phyloP scores from a whole-genome alignment of 1,284 basidiomycete species.

The Somion occarium region DNA sequence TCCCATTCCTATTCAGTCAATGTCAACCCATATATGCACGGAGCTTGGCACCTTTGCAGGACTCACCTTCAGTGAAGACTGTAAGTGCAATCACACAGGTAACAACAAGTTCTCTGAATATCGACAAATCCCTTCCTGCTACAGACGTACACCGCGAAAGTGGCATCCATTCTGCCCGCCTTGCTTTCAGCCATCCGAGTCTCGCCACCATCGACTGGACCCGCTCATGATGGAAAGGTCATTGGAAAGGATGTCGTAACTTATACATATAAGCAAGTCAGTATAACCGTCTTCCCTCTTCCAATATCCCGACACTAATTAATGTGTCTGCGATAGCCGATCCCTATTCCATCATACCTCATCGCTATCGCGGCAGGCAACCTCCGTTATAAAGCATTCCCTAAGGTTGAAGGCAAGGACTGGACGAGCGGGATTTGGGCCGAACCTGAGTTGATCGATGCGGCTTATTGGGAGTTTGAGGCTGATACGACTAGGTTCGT shows the following conservation, averaged over 20 bases:
- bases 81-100: conserved; percentile 35
- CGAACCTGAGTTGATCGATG: conserved; percentile 79
- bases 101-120: background rate
- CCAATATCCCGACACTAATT: too few relatives aligned
- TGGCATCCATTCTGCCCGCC: conserved; percentile 74
- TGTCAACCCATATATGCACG: conserved; percentile 91
- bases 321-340: conserved; percentile 49
- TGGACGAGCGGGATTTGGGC: conserved; percentile 90
- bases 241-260: conserved; percentile 67
- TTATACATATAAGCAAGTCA: conserved; percentile 68
- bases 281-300: conserved; percentile 14
- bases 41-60: conserved; percentile 78
- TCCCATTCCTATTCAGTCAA: conserved; percentile 92
- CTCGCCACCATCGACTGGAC: conserved; percentile 65
- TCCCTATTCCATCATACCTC: conserved; percentile 83
- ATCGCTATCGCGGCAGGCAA: conserved; percentile 87
- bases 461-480: conserved; percentile 84
- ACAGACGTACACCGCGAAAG: conserved; percentile 74
- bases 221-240: conserved; percentile 59
- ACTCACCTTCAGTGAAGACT: conserved; percentile 73
- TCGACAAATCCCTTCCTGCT: conserved; percentile 15
- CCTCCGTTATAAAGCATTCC: conserved; percentile 70
- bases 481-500: conserved; percentile 72
- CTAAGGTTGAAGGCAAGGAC: conserved; percentile 50
- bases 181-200: conserved; percentile 82